phyloP scores from a whole-genome alignment of 2,329 filamentous ascomycete species.

The Exserohilum turcica region DNA sequence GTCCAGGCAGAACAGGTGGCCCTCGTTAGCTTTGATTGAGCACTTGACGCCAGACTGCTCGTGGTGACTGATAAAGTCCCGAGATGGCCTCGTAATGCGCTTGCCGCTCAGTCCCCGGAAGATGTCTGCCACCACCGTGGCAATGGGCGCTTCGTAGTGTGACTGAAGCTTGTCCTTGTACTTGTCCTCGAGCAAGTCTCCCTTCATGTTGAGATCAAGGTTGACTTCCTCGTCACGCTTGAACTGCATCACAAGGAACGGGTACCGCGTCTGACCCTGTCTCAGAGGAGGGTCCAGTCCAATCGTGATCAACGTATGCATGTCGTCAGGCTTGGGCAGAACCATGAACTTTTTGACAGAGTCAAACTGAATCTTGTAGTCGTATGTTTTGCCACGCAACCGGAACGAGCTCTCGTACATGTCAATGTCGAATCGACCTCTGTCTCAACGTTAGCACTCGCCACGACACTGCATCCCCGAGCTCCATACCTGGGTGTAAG shows the following conservation, averaged over 20 bases:
- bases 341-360: conserved; percentile 99
- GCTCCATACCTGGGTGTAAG: conserved; percentile 79
- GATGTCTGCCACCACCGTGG: conserved; percentile 92
- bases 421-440: conserved; percentile 99
- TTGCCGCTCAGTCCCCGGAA: conserved; percentile 94
- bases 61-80: conserved; percentile 93
- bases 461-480: conserved; percentile 17
- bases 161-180: conserved; percentile 89
- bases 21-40: conserved; percentile 99
- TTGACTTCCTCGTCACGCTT: conserved; percentile 98
- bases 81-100: conserved; percentile 90
- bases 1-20: conserved; percentile 94
- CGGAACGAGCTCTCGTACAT: conserved; percentile 99
- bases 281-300: conserved; percentile 93
- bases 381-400: conserved; percentile 97
- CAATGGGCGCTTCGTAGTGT: conserved; percentile 86
- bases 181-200: conserved; percentile 80
- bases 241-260: conserved; percentile 98
- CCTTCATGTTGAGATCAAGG: conserved; percentile 93
- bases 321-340: conserved; percentile 96
- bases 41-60: conserved; percentile 96
- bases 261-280: conserved; percentile 96
- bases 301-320: conserved; percentile 92
- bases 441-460: conserved; percentile 49
- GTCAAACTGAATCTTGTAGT: conserved; percentile 99